Evolutionary conservation across 352 stramenopile genomes (phyloP).

Genomic region (Globisporangium nagaii): DNA sequence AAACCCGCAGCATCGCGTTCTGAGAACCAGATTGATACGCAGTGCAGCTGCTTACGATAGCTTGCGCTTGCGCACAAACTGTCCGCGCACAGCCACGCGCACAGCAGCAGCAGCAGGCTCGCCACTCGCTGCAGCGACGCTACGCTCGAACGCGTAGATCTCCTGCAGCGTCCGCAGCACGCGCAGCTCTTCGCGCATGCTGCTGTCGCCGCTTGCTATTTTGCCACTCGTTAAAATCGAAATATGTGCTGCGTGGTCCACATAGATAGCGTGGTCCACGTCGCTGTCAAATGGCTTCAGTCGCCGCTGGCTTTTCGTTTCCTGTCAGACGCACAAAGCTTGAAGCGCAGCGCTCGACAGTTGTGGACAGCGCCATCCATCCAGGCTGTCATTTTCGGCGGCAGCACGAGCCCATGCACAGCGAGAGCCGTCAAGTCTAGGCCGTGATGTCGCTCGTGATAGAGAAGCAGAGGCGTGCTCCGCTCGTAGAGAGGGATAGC

Average conservation of each 20-base stretch:
- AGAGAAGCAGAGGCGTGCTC: too few species aligned
- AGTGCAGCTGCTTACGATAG: conserved; percentile 53
- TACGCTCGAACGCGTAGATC: conserved; percentile 3
- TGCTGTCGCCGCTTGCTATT: neutral
- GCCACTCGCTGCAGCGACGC: neutral
- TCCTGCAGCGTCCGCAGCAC: conserved; percentile 10
- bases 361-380: too few species aligned
- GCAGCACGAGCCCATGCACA: too few species aligned
- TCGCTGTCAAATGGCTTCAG: too few species aligned
- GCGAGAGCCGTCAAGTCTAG: too few species aligned
- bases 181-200: neutral
- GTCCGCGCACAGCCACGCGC: conserved; percentile 42
- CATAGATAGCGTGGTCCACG: neutral
- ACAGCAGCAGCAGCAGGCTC: neutral
- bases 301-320: neutral
- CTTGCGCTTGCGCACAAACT: conserved; percentile 73
- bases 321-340: neutral
- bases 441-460: too few species aligned
- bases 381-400: too few species aligned
- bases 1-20: neutral
- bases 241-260: neutral
- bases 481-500: too few species aligned
- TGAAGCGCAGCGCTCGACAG: neutral
- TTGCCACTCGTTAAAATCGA: neutral
- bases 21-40: neutral